Base-by-base conservation (phyloP, 2,329 filamentous ascomycete genomes). In the Pseudohalonectria lignicola region DNA sequence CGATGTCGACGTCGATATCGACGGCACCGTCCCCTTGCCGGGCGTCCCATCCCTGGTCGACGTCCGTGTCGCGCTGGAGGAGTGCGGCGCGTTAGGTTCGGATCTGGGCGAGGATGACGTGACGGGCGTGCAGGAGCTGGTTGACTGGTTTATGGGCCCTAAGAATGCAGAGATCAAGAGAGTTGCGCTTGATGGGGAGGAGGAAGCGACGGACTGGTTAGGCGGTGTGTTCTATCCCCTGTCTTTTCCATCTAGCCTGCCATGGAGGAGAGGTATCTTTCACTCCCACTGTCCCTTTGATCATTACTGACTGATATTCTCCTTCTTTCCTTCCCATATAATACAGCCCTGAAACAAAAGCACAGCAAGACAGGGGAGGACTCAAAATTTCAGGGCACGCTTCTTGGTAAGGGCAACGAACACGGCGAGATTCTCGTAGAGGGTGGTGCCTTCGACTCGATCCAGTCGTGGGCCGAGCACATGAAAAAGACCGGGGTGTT, bases 281-380 rank as follows among this genome's bases (percentile, higher is more conserved):
- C n/a, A n/a, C n/a, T n/a, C n/a, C n/a, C n/a, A n/a, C n/a, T n/a
- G n/a, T n/a, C n/a, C n/a, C n/a, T n/a, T n/a, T n/a, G n/a, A n/a
- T n/a, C n/a, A n/a, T n/a, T n/a, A n/a, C n/a, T n/a, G n/a, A n/a
- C n/a, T n/a, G n/a, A n/a, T n/a, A 18, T 19, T 16, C 19, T 31
- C 29, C 29, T 29, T 34, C n/a, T 42, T 30, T 21, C 19, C 6
- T n/a, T n/a, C n/a, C n/a, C n/a, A n/a, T n/a, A n/a, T n/a, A n/a
- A n/a, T n/a, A n/a, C 46, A 84, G 82, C 79, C 4, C 64, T 96
- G 31, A 95, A 94, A 60, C 92, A 88, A 62, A 94, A 93, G 54
- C 85, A 94, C 57, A 87, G 81, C 62, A 93, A 92, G 50, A 84
- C 82, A 1, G 85, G 83, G 44, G 86, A 93, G 51, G 87, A 94